Base-by-base conservation (phyloP, 1,139 yeast species). In the Debaryomycetaceae sp. region DNA sequence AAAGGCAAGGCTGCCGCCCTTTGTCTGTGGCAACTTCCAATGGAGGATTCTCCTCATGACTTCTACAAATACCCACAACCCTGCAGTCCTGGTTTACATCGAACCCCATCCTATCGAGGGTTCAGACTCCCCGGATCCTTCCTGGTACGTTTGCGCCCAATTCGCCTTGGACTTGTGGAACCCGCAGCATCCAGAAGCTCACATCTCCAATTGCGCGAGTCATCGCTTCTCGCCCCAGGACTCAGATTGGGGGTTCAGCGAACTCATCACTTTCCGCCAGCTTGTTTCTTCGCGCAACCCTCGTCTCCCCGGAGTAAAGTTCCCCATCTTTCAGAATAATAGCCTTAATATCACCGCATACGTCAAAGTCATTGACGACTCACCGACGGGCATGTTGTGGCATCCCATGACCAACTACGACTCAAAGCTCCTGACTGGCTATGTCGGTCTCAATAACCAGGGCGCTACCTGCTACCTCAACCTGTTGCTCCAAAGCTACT, bases 401-500 rank as follows among this genome's bases (percentile, higher is more conserved):
- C 93, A 85, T 49, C 80, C 79, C 46, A 82, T 86, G 44, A 40
- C 64, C 25, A 80, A 82, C 44, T 90, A 90, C 54, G 87, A 90
- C 54, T 86, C 97, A 2, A 86, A 86, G 48, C 69, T 73, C 43
- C 74, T 64, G 29, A 83, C 98, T 0, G 96, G 97, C 0, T 86
- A 67, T 49, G 95, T 87, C 6, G 99, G 99, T 1, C 72, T 90
- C 40, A 80, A 76, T 41, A 90, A 90, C 49, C 99, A 90, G 55
- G 98, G 98, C 36, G 99, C 98, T 4, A 90, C 99, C 0, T 90
- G 99, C 51, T 90, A 90, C 51, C 70, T 90, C 47, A 90, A 90
- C 51, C 87, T 97, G 1, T 63, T 90, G 34, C 57, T 90, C 32
- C 98, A 90, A 51, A 82, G 95, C 15, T 81, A 92, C 44, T 90